Base-by-base conservation (phyloP, 768 basidiomycete genomes). In the Kwoniella pini region DNA sequence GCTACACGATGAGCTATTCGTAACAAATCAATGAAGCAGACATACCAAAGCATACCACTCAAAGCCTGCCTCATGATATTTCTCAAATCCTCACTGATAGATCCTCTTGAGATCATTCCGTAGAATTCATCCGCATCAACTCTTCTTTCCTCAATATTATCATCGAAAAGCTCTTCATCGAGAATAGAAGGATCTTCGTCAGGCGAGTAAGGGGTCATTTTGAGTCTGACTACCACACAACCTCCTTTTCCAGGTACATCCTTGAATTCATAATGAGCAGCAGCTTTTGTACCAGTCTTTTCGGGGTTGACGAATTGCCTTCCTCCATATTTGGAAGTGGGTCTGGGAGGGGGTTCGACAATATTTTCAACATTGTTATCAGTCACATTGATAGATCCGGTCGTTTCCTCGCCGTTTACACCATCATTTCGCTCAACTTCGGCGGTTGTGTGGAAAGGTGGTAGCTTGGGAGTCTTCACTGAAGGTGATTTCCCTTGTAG, bases 81-180 rank as follows among this genome's bases (percentile, higher is more conserved):
- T 76, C 86, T 87, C 69, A 98, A 80, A 80, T 99, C 96, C 60
- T 96, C 91, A 70, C 85, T 90, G 73, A 95, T 87, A 13, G 89
- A 86, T 3, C 91, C 91, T 65, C 87, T 83, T 39, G 87, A 86
- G 54, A 98, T 83, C 4, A 84, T 82, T 39, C 83, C 82, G 79
- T 97, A 99, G 76, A 99, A 99, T 79, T 99, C 96, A 76, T 98
- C 91, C 5, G 93, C 91, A 77, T 99, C 96, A 65, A 88, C 84
- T 51, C 94, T 83, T 44, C 96, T 83, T 76, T 93, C 91, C 69
- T 98, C 95, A 24, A 99, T 83, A 33, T 83, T 83, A 64, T 88
- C 88, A 67, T 99, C 96, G 69, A 98, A 99, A 11, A 86, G 68
- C 42, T 86, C 85, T 72, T 99, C 96, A 67, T 98, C 94, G 57